Percentiles rank a stretch among this genome's conserved stretches.
phyloP scores from a whole-genome alignment of 495 filamentous ascomycete species.

The Annulohypoxylon bovei region DNA sequence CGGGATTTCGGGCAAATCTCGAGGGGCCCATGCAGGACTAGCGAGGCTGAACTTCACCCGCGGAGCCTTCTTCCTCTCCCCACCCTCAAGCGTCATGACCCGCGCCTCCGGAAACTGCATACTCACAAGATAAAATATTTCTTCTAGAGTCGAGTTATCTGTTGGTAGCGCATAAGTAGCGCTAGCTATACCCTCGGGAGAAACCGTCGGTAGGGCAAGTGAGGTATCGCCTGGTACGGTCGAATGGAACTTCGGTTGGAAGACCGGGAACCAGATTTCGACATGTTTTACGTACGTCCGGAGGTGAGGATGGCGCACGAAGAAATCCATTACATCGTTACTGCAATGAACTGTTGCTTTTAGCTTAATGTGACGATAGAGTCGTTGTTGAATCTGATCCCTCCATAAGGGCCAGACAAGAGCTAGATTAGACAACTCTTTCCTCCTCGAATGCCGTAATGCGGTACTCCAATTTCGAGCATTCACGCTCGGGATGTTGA shows the following conservation, averaged over 20 bases:
- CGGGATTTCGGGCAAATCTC: conserved; percentile 56
- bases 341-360: conserved; percentile 72
- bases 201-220: conserved; percentile 58
- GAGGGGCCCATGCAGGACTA: conserved; percentile 37
- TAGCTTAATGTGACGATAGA: conserved; percentile 78
- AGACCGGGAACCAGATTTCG: conserved; percentile 79
- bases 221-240: conserved; percentile 41
- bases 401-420: conserved; percentile 70
- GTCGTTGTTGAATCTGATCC: conserved; percentile 70
- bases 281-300: conserved; percentile 72
- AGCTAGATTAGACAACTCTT: conserved; percentile 71
- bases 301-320: conserved; percentile 66
- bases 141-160: conserved; percentile 73
- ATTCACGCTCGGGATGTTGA: conserved; percentile 55
- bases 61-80: conserved; percentile 76
- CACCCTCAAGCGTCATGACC: conserved; percentile 77
- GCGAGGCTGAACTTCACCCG: conserved; percentile 65
- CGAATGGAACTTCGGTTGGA: conserved; percentile 64
- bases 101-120: conserved; percentile 66
- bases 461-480: conserved; percentile 70
- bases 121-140: conserved; percentile 69
- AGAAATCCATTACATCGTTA: conserved; percentile 65
- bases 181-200: conserved; percentile 59
- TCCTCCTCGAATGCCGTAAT: conserved; percentile 72
- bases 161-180: conserved; percentile 64